Conservation (phyloP, 139 green algal genomes). For the Coccomyxa sp. region DNA sequence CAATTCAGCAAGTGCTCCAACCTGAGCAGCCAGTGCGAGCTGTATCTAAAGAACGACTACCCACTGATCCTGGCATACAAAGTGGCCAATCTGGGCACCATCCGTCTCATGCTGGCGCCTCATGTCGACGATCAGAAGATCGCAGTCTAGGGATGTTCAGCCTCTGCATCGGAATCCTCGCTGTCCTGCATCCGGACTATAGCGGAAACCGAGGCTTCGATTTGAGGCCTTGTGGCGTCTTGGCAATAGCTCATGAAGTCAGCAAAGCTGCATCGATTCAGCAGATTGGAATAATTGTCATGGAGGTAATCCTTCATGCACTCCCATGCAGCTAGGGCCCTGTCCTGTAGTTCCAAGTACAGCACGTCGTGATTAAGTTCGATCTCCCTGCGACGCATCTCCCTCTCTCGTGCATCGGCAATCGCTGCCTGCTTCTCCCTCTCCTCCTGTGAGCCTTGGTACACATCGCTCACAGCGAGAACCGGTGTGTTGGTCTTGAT, state of each 20-base stretch:
- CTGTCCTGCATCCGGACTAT: not conserved
- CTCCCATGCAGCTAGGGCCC: not conserved
- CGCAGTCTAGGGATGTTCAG: not conserved
- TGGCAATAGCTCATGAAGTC: not conserved
- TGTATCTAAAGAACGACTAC: not conserved
- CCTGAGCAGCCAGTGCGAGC: not conserved
- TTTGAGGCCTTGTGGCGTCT: not conserved
- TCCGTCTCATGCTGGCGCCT: not conserved
- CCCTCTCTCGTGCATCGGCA: not conserved
- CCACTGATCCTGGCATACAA: not conserved
- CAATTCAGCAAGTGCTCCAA: slow-evolving; percentile 1
- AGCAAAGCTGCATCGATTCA: not conserved
- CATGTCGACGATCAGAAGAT: not conserved
- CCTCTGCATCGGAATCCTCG: not conserved
- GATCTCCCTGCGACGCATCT: not conserved
- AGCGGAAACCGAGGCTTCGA: not conserved
- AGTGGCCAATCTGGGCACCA: not conserved
- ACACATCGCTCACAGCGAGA: not conserved
- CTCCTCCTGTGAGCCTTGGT: not conserved
- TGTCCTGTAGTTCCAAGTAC: not conserved
- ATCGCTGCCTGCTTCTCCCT: not conserved
- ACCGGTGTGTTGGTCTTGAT: not conserved
- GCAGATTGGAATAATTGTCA: not conserved
- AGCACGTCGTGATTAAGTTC: not conserved
- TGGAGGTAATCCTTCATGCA: not conserved